A percentile compares a stretch with the other conserved stretches of the same genome.
These are phyloP conservation scores for Metschnikowia noctiluminum DNA, from an alignment of 805 yeast species.

Conservation along the genomic window DNA sequence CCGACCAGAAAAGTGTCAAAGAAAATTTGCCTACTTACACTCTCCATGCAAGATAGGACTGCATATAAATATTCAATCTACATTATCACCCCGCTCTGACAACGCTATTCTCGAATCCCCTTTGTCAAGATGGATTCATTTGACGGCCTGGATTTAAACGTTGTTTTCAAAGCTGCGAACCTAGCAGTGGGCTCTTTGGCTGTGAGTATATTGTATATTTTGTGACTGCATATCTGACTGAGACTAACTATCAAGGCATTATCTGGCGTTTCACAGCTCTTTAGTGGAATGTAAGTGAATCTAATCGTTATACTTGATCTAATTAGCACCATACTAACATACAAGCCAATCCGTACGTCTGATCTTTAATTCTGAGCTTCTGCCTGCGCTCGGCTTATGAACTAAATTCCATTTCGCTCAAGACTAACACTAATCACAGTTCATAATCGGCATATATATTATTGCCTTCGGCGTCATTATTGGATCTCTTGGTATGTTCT, in stretches of 20 bases:
- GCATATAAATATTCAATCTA: background rate
- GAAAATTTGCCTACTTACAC: too few species aligned
- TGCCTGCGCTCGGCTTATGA: background rate
- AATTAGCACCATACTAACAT: constrained; percentile 20
- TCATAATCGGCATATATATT: constrained; percentile 58
- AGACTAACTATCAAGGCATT: constrained; percentile 32
- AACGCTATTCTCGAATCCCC: background rate
- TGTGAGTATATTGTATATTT: constrained; percentile 33
- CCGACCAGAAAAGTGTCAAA: too few species aligned
- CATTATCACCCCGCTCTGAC: background rate
- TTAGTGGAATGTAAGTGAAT: constrained; percentile 44
- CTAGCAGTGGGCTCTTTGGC: constrained; percentile 52
- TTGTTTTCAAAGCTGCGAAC: constrained; percentile 50
- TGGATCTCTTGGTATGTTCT: constrained; percentile 44
- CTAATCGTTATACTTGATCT: background rate
- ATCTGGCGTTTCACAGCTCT: constrained; percentile 49
- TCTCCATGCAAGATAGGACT: background rate
- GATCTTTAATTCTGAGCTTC: background rate
- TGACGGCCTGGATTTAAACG: constrained; percentile 41
- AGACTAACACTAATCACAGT: constrained; percentile 31
- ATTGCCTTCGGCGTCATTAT: constrained; percentile 53
- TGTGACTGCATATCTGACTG: background rate
- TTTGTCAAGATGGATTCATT: constrained; percentile 37
- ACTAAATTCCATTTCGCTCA: background rate
- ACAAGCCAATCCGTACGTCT: constrained; percentile 35